Evolutionary conservation across 345 rosid genomes (phyloP).

Genomic region (Hibiscus syriacus): DNA sequence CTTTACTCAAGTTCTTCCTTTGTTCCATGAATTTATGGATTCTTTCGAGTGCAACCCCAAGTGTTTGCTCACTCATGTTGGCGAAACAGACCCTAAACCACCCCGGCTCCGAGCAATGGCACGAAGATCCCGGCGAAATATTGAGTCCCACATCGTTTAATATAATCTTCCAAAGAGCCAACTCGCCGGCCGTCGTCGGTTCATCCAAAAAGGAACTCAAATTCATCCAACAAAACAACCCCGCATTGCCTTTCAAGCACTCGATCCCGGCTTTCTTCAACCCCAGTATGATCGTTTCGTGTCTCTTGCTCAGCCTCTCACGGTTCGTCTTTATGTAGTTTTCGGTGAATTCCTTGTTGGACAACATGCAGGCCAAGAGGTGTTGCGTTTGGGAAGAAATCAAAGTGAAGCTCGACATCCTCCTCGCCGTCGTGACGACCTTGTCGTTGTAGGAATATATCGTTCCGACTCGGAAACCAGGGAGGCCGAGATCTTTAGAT

Average conservation of each 20-base stretch:
- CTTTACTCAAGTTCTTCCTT: conserved; percentile 13
- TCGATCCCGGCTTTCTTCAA: conserved; percentile 61
- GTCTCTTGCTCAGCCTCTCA: conserved; percentile 55
- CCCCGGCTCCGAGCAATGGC: conserved; percentile 88
- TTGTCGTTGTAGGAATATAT: conserved; percentile 81
- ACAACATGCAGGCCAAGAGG: conserved; percentile 72
- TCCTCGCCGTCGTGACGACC: conserved; percentile 74
- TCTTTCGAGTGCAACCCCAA: conserved; percentile 63
- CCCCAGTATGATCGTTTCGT: conserved; percentile 61
- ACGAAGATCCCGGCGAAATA: conserved; percentile 89
- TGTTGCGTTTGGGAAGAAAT: conserved; percentile 92
- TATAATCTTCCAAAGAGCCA: conserved; percentile 61
- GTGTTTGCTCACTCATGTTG: conserved; percentile 76
- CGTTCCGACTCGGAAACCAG: conserved; percentile 90
- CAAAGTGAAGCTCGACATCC: conserved; percentile 94
- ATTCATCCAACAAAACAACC: conserved; percentile 95
- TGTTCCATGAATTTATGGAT: conserved; percentile 57
- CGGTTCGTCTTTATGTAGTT: conserved; percentile 64
- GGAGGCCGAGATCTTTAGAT: conserved; percentile 94
- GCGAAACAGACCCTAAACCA: conserved; percentile 99
- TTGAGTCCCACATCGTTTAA: conserved; percentile 58
- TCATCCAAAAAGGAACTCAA: conserved; percentile 48
- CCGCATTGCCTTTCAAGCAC: conserved; percentile 83
- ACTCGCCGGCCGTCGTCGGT: conserved; percentile 54
- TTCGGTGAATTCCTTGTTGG: conserved; percentile 42